A percentile compares a stretch with the other conserved stretches of the same genome.
Conservation (phyloP, 2,329 filamentous ascomycete genomes). For the Trichoderma sp. region DNA sequence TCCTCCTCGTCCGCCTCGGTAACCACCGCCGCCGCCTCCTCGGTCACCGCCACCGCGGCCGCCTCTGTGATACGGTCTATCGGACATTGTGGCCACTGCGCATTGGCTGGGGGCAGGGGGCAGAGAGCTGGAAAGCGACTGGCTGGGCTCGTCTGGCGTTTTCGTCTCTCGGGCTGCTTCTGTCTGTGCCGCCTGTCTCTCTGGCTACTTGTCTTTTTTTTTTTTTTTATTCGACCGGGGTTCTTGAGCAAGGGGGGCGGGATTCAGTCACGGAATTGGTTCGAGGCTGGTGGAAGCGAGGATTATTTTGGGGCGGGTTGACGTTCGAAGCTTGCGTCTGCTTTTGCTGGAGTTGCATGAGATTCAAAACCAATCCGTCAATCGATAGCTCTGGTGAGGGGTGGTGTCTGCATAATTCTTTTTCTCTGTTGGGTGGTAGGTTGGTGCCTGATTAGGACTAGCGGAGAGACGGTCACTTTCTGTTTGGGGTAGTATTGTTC, state of each 20-base stretch:
- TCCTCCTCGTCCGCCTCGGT: constrained; percentile 46
- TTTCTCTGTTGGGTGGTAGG: not conserved
- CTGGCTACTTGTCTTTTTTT: not conserved
- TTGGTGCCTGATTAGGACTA: not conserved
- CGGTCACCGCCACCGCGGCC: constrained; percentile 42
- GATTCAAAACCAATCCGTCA: not conserved
- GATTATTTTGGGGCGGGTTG: not conserved
- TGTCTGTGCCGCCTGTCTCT: not conserved
- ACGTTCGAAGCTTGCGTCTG: not conserved
- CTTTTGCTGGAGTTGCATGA: not conserved
- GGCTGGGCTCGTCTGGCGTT: not conserved
- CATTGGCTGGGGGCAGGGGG: constrained; percentile 23
- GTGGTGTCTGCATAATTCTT: not conserved
- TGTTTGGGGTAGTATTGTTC: not conserved
- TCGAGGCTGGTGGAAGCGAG: not conserved
- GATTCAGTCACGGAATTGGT: not conserved
- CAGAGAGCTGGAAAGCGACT: not conserved
- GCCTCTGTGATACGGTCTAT: constrained; percentile 52
- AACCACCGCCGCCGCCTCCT: constrained; percentile 41
- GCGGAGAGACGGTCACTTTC: not conserved
- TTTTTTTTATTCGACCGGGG: not conserved
- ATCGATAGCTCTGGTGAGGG: not conserved
- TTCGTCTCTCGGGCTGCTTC: not conserved
- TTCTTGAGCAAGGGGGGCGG: not conserved
- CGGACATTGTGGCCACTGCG: constrained; percentile 47